phyloP scores from a whole-genome alignment of 2,329 filamentous ascomycete genomes.

The Chalaropsis ovoidea region DNA sequence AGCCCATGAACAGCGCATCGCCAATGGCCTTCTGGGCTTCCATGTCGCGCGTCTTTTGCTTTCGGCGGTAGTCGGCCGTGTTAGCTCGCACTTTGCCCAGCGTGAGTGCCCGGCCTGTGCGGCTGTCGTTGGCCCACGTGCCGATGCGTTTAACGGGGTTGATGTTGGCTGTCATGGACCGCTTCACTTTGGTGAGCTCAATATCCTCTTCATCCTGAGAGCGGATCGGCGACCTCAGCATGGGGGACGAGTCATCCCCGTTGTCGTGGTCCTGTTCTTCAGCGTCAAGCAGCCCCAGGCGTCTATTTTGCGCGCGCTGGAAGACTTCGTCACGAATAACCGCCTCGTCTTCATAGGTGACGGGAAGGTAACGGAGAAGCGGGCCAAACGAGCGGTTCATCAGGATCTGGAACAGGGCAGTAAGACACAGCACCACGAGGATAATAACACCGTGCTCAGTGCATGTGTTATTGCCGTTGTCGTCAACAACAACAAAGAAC shows the following conservation, averaged over 20 bases:
- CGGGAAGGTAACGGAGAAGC: constrained; percentile 78
- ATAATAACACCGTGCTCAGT: constrained; percentile 73
- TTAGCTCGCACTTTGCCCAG: constrained; percentile 27
- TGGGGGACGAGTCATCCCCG: constrained; percentile 35
- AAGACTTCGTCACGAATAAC: constrained; percentile 86
- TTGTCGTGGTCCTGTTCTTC: constrained; percentile 40
- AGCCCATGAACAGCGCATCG: constrained; percentile 73
- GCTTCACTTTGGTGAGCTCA: constrained; percentile 33
- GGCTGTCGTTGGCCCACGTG: constrained; percentile 36
- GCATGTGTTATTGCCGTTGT: constrained; percentile 46
- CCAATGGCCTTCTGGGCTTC: constrained; percentile 65
- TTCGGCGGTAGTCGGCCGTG: constrained; percentile 40
- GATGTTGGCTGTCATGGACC: constrained; percentile 30
- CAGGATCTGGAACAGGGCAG: constrained; percentile 65
- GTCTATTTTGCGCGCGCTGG: constrained; percentile 61
- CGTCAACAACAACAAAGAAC: constrained; percentile 66
- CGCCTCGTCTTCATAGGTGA: constrained; percentile 92
- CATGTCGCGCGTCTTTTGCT: constrained; percentile 49
- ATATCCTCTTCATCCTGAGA: constrained; percentile 31
- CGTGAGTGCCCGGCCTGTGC: constrained; percentile 24
- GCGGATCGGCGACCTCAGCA: constrained; percentile 22
- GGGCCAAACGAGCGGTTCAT: constrained; percentile 78
- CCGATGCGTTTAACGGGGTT: constrained; percentile 42
- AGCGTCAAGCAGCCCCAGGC: constrained; percentile 51
- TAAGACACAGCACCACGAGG: constrained; percentile 63